Evolutionary conservation across 208 protist genomes (phyloP).

Genomic region (Wallacemonas sp.): DNA sequence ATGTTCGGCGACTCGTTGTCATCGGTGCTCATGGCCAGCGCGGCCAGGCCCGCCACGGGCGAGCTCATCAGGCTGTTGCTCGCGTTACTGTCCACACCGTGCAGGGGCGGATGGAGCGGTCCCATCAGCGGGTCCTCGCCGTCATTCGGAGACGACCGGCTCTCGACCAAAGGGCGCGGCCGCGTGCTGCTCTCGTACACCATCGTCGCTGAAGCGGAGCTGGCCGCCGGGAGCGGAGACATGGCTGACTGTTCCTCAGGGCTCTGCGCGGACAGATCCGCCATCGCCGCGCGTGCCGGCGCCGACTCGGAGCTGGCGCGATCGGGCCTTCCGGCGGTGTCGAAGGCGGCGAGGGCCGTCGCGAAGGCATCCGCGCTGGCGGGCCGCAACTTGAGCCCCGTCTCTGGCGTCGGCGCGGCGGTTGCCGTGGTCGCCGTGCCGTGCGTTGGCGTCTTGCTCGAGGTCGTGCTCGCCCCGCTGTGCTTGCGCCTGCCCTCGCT

Average conservation of each 20-base stretch:
- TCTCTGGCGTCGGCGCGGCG: neutral
- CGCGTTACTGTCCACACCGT: slow-evolving; percentile 1
- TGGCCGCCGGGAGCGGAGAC: neutral
- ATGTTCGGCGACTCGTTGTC: slow-evolving; percentile 1
- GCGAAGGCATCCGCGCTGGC: neutral
- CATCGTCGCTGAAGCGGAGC: neutral
- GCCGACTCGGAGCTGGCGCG: slow-evolving; percentile 7
- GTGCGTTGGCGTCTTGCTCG: neutral
- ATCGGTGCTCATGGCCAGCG: neutral
- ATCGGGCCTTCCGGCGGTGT: neutral
- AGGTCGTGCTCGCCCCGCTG: neutral
- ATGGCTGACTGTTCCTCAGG: neutral
- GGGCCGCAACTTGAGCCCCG: neutral
- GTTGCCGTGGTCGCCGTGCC: neutral
- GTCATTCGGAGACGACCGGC: neutral
- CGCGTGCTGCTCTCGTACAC: neutral
- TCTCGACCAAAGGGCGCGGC: neutral
- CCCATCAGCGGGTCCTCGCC: neutral
- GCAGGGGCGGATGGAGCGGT: neutral
- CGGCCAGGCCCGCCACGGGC: neutral
- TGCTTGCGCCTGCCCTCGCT: neutral
- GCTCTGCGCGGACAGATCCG: neutral
- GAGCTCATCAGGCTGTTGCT: neutral
- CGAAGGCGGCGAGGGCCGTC: slow-evolving; percentile 2
- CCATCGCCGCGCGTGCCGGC: neutral